Percentiles rank a stretch among this genome's conserved stretches.
Evolutionary conservation across 441 rosid genomes (phyloP).

Genomic region (Rhodomyrtus psidioides): DNA sequence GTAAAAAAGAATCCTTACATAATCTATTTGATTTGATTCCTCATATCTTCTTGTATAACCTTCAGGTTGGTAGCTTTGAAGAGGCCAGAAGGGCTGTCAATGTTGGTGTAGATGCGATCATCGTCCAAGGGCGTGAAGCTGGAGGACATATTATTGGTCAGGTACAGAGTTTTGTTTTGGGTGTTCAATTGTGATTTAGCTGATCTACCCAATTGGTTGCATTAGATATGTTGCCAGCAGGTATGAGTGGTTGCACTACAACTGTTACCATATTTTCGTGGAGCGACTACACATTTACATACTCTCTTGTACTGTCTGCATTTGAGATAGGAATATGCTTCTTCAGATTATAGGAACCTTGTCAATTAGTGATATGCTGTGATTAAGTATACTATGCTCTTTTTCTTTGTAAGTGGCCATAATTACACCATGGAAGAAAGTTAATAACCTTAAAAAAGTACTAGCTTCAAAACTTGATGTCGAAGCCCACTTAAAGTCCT

Average conservation of each 20-base stretch:
- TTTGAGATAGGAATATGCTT: background rate
- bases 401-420: background rate
- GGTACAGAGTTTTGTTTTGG: constrained; percentile 26
- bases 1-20: background rate
- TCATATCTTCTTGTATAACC: background rate
- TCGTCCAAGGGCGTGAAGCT: constrained; percentile 89
- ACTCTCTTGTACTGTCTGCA: background rate
- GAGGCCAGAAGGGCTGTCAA: constrained; percentile 50
- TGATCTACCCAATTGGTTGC: background rate
- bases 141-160: constrained; percentile 87
- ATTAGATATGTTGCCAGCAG: background rate
- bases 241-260: background rate
- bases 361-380: background rate
- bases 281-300: background rate
- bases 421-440: background rate
- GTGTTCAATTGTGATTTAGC: background rate
- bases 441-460: background rate
- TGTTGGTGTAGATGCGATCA: constrained; percentile 71
- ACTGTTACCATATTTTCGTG: background rate
- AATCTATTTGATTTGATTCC: background rate
- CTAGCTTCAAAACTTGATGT: background rate
- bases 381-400: background rate
- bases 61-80: constrained; percentile 64
- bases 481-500: background rate
- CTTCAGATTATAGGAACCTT: background rate